Conservation (phyloP, 495 filamentous ascomycete species). For the Pyrenopolyporus hunteri region DNA sequence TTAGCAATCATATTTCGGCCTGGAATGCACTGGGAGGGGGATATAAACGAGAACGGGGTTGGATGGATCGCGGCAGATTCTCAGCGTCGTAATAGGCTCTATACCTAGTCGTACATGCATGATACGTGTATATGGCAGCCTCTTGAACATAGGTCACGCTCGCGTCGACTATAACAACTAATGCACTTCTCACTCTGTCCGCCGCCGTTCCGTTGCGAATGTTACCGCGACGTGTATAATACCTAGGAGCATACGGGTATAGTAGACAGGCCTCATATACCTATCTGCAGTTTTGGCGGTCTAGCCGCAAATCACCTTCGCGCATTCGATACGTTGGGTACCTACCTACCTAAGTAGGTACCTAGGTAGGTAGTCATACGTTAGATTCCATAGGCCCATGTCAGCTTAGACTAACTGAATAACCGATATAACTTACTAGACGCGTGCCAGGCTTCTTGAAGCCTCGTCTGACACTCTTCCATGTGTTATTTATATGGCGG, state of each 20-base stretch:
- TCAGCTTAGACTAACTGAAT: constrained; percentile 4
- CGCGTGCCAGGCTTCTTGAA: neutral
- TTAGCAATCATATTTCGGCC: constrained; percentile 2
- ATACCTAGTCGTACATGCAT: constrained; percentile 25
- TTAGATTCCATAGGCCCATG: constrained; percentile 6
- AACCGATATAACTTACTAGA: constrained; percentile 8
- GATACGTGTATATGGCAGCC: constrained; percentile 26
- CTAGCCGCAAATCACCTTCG: constrained; percentile 11
- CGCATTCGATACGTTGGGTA: neutral
- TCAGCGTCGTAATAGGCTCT: constrained; percentile 18
- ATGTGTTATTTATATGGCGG: constrained; percentile 1
- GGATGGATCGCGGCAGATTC: constrained; percentile 8
- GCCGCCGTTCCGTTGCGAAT: neutral
- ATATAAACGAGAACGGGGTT: constrained; percentile 3
- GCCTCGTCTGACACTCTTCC: constrained; percentile 14
- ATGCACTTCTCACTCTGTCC: constrained; percentile 5
- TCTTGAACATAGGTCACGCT: constrained; percentile 22
- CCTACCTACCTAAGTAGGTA: too few relatives aligned
- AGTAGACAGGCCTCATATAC: neutral
- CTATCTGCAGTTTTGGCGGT: neutral
- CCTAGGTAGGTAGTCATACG: too few relatives aligned
- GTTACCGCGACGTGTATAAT: constrained; percentile 5
- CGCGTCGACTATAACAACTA: constrained; percentile 13
- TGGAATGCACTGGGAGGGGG: too few relatives aligned
- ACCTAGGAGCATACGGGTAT: constrained; percentile 7